These are phyloP conservation scores for Leptodontidium sp. DNA, from an alignment of 2,329 filamentous ascomycete genomes.

Conservation along the genomic window DNA sequence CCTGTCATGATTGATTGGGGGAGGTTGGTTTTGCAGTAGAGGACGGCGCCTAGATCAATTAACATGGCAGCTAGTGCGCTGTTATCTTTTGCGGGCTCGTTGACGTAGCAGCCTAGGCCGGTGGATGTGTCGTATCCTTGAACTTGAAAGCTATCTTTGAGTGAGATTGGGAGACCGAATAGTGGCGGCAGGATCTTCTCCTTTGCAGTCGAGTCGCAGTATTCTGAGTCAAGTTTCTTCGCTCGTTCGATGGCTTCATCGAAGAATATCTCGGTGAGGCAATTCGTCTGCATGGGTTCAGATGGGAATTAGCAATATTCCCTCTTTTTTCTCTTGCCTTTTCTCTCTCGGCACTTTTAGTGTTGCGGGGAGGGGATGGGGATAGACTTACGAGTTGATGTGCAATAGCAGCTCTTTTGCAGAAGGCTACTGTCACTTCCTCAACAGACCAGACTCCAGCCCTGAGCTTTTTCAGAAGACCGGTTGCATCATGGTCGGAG, in stretches of 20 bases:
- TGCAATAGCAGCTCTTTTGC: conserved; percentile 57
- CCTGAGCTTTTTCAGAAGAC: conserved; percentile 37
- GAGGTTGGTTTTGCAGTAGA: conserved; percentile 74
- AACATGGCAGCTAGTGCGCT: conserved; percentile 60
- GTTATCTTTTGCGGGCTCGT: conserved; percentile 52
- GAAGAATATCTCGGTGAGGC: conserved; percentile 57
- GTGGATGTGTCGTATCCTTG: conserved; percentile 57
- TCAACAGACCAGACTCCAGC: conserved; percentile 37
- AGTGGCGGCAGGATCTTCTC: conserved; percentile 59
- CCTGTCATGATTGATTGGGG: conserved; percentile 61
- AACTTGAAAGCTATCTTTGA: conserved; percentile 68
- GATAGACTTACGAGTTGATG: conserved; percentile 52
- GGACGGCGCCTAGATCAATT: conserved; percentile 65
- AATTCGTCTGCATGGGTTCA: conserved; percentile 49
- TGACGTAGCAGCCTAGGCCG: conserved; percentile 62
- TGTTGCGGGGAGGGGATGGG: too few species aligned
- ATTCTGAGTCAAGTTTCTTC: conserved; percentile 51
- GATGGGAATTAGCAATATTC: too few species aligned
- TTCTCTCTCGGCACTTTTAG: not conserved
- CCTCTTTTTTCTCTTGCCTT: too few species aligned
- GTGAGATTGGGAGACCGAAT: conserved; percentile 63
- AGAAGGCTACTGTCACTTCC: conserved; percentile 54
- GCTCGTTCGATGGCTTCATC: conserved; percentile 54
- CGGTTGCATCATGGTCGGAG: conserved; percentile 37
- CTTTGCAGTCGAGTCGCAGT: not conserved